These are phyloP conservation scores for Mycena crocata DNA, from an alignment of 768 basidiomycete species.

Conservation along the genomic window DNA sequence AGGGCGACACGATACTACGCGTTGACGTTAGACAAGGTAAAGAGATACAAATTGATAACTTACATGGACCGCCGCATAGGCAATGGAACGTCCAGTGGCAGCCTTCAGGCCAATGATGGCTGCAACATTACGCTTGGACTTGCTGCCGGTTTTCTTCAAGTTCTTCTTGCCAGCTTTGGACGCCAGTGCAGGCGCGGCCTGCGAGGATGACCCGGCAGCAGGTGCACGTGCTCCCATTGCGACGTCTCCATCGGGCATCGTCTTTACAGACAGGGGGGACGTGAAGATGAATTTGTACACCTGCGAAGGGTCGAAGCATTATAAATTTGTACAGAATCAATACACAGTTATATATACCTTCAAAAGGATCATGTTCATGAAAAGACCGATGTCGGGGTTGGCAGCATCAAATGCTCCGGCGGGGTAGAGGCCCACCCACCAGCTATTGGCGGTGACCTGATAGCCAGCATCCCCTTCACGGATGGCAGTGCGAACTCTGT, in stretches of 20 bases:
- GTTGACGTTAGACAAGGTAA: background rate
- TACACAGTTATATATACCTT: background rate
- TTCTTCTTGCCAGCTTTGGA: background rate
- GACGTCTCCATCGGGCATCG: background rate
- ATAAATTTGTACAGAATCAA: background rate
- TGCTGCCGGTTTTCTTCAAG: background rate
- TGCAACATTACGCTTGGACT: slow-evolving; percentile 9
- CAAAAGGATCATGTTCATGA: background rate
- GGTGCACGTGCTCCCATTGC: background rate
- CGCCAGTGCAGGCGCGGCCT: background rate
- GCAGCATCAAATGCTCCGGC: background rate
- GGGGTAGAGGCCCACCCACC: background rate
- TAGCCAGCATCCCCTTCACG: background rate
- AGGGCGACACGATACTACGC: slow-evolving; percentile 33
- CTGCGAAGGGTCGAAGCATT: background rate
- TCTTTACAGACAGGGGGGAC: background rate
- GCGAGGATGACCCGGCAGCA: too few relatives aligned
- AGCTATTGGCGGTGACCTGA: slow-evolving; percentile 2
- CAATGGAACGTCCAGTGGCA: slow-evolving; percentile 31
- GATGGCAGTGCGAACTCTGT: too few relatives aligned
- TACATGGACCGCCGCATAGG: slow-evolving; percentile 37
- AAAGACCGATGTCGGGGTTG: background rate
- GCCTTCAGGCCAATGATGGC: slow-evolving; percentile 21
- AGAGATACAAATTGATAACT: background rate
- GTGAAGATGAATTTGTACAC: background rate